These are phyloP conservation scores for Naematelia aurantialba DNA, from an alignment of 768 basidiomycete species.

Conservation along the genomic window DNA sequence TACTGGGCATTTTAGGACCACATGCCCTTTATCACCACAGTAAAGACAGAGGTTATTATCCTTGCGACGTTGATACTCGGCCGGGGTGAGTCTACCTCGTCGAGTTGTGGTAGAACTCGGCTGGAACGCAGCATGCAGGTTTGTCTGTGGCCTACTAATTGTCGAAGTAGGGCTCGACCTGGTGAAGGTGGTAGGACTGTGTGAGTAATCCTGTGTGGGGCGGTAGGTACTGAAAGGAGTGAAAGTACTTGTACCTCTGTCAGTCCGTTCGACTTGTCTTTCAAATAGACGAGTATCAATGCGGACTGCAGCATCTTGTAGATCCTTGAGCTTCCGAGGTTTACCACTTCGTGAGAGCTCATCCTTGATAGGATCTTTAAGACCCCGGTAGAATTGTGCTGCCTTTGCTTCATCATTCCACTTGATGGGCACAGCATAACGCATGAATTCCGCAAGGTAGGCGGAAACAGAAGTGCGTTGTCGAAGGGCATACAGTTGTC, in stretches of 20 bases:
- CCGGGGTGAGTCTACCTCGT: not conserved
- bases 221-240: not conserved
- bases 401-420: not conserved
- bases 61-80: not conserved
- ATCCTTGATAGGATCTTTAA: slow-evolving; percentile 6
- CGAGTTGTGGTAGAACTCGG: not conserved
- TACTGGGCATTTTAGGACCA: slow-evolving; percentile 3
- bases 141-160: not conserved
- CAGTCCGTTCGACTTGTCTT: too few species aligned
- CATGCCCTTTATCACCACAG: slow-evolving; percentile 4
- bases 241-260: too few species aligned
- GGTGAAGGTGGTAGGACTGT: not conserved
- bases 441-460: not conserved
- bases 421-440: not conserved
- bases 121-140: too few species aligned
- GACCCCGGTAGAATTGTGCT: not conserved
- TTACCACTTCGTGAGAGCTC: not conserved
- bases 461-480: not conserved
- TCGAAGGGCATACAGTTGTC: not conserved
- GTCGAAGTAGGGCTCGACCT: too few species aligned
- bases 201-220: not conserved
- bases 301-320: too few species aligned
- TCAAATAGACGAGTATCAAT: too few species aligned
- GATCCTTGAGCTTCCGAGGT: too few species aligned
- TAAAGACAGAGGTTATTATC: not conserved